Base-by-base conservation (phyloP, 202 grass and related monocot genomes). In the Alloteropsis angusta region DNA sequence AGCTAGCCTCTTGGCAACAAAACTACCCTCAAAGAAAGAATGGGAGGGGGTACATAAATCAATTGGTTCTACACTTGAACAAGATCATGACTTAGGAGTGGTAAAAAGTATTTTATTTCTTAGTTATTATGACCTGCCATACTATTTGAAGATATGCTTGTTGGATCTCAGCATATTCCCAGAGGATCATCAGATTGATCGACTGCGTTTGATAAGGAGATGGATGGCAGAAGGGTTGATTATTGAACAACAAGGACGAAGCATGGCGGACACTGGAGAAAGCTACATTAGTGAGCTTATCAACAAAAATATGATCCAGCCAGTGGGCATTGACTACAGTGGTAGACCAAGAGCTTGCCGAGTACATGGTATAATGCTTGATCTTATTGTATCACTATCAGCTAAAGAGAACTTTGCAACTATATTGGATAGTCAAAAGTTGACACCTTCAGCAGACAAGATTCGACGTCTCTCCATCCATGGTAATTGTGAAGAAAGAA, bases 201-300 rank as follows among this genome's bases (percentile, higher is more conserved):
- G 64, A 2, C 2, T 28, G 9, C 8, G 16, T 45, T 44, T 87
- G 6, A 53, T 77, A 67, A 13, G 22, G 48, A 80, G 39, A 52
- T 87, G 84, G 84, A 87, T 82, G 1, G 62, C 77, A 3, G 13
- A 87, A 82, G 78, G 70, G 35, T 82, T 77, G 0, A 22, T 82
- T 22, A 1, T 0, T 0, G 12, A 49, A 52, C 18, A 17, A 17
- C 41, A 6, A 6, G 38, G 19, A 7, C 38, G 23, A 12, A 2
- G 23, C 5, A 2, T 80, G 10, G 68, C 65, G 10, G 83, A 58
- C 2, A 43, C 47, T 1, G 76, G 48, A 2, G 76, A 80, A 56
- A 63, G 6, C 6, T 86, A 74, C 18, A 39, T 81, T 13, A 56
- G 39, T 54, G 83, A 66, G 22, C 61, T 85, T 9, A 37, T 80